phyloP scores from a whole-genome alignment of 371 early-diverging fungal species.

The Mucor saturninus region DNA sequence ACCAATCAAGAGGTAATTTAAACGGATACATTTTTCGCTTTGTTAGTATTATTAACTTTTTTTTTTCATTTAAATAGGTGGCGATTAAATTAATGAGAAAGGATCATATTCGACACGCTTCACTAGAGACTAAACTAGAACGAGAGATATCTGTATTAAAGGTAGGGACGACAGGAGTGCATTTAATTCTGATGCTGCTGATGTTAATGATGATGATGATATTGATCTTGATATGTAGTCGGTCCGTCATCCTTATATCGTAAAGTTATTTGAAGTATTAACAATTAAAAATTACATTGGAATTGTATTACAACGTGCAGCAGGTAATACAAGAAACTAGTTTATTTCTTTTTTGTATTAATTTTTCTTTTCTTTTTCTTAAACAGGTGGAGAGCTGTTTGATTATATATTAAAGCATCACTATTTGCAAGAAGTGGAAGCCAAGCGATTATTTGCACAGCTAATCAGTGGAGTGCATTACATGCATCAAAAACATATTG shows the following conservation, averaged over 20 bases:
- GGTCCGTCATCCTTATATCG: slow-evolving; percentile 63
- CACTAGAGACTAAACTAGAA: slow-evolving; percentile 76
- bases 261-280: slow-evolving; percentile 72
- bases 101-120: slow-evolving; percentile 76
- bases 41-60: background rate
- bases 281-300: slow-evolving; percentile 69
- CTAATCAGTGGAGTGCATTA: slow-evolving; percentile 67
- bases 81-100: slow-evolving; percentile 84
- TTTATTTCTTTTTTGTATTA: background rate
- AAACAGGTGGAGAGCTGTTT: slow-evolving; percentile 62
- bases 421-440: slow-evolving; percentile 62
- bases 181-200: too few relatives aligned
- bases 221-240: slow-evolving; percentile 10
- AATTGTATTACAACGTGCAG: slow-evolving; percentile 68
- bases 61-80: slow-evolving; percentile 48
- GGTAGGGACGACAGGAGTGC: slow-evolving; percentile 44
- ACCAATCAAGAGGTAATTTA: slow-evolving; percentile 84
- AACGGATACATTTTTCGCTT: background rate
- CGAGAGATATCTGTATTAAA: slow-evolving; percentile 81
- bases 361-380: background rate
- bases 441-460: slow-evolving; percentile 70
- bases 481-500: slow-evolving; percentile 56
- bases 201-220: background rate
- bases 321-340: slow-evolving; percentile 41
- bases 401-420: slow-evolving; percentile 66